phyloP scores from a whole-genome alignment of 2,329 filamentous ascomycete genomes.

The Dothideomycetidae sp. region DNA sequence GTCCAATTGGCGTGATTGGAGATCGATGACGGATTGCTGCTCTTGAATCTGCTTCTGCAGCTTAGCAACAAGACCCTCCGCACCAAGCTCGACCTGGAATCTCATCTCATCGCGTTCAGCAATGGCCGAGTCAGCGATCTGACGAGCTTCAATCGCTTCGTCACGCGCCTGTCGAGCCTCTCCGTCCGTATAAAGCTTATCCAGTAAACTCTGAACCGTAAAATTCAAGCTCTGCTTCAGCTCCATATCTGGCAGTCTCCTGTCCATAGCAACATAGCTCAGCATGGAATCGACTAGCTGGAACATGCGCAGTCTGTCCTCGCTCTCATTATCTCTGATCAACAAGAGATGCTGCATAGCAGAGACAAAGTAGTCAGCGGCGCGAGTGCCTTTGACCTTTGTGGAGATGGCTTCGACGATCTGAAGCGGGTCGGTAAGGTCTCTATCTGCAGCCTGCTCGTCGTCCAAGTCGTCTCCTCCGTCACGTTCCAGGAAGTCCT shows the following conservation, averaged over 20 bases:
- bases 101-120: conserved; percentile 93
- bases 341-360: conserved; percentile 89
- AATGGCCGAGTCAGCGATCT: conserved; percentile 90
- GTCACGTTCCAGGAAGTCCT: conserved; percentile 87
- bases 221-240: conserved; percentile 96
- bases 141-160: conserved; percentile 76
- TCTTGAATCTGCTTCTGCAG: conserved; percentile 90
- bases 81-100: conserved; percentile 74
- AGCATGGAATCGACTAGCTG: conserved; percentile 98
- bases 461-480: conserved; percentile 81
- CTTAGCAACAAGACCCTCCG: conserved; percentile 84
- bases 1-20: conserved; percentile 74
- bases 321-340: conserved; percentile 79
- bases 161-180: conserved; percentile 86
- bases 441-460: conserved; percentile 72
- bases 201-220: conserved; percentile 85
- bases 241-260: conserved; percentile 88
- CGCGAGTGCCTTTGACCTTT: conserved; percentile 67
- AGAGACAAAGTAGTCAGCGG: conserved; percentile 91
- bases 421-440: conserved; percentile 82
- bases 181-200: conserved; percentile 91
- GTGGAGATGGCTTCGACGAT: conserved; percentile 88
- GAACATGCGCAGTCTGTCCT: conserved; percentile 88
- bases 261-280: conserved; percentile 97
- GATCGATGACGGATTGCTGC: conserved; percentile 77